Evolutionary conservation across 2,329 filamentous ascomycete genomes (phyloP).

Genomic region (Cryphonectria naterciae): DNA sequence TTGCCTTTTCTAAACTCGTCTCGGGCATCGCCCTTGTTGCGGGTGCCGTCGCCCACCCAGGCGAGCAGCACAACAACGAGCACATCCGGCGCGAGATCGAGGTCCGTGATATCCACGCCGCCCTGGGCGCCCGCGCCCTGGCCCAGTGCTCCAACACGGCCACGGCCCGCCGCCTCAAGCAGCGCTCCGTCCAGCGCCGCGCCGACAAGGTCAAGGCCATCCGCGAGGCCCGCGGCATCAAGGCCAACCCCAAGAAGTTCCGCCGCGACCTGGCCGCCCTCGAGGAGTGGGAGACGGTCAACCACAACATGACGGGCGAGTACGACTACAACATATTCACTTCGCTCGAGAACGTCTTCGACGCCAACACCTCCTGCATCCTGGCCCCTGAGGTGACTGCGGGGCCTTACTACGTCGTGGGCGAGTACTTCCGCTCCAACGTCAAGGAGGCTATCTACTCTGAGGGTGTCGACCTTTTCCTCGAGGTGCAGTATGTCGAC

Average conservation of each 20-base stretch:
- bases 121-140: constrained; percentile 43
- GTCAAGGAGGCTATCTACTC: constrained; percentile 45
- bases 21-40: constrained; percentile 30
- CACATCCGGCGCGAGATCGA: constrained; percentile 41
- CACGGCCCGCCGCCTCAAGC: constrained; percentile 44
- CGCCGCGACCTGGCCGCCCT: constrained; percentile 41
- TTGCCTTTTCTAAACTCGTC: constrained; percentile 23
- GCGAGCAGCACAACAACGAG: constrained; percentile 37
- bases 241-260: constrained; percentile 37
- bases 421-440: constrained; percentile 50
- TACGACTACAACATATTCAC: constrained; percentile 39
- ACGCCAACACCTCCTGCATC: constrained; percentile 42
- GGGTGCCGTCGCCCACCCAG: constrained; percentile 39
- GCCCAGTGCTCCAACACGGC: constrained; percentile 45
- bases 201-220: constrained; percentile 43
- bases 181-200: constrained; percentile 46
- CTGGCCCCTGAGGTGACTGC: constrained; percentile 42
- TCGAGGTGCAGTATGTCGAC: constrained; percentile 38
- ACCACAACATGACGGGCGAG: constrained; percentile 40
- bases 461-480: constrained; percentile 48
- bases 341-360: constrained; percentile 39
- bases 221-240: constrained; percentile 43
- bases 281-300: constrained; percentile 40
- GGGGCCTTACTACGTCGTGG: constrained; percentile 44
- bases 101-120: constrained; percentile 39